Evolutionary conservation across 2,329 filamentous ascomycete genomes (phyloP).

Genomic region (Trichoderma asperellum): DNA sequence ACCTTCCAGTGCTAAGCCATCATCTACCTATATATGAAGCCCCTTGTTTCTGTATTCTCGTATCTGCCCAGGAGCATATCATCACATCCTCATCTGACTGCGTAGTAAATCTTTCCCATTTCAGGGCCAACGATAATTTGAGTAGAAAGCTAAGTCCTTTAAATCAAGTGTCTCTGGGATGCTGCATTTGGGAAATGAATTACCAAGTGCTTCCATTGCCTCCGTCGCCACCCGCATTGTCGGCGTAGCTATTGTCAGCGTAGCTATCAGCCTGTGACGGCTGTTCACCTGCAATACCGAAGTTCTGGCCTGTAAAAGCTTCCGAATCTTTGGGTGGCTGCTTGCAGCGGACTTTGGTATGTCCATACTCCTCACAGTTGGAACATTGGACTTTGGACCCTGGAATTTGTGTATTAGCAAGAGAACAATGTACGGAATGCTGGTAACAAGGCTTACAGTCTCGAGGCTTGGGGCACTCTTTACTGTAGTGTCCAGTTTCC

Average conservation of each 20-base stretch:
- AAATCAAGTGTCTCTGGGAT: background rate
- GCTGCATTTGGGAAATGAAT: background rate
- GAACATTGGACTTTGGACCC: slow-evolving; percentile 47
- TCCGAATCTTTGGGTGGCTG: slow-evolving; percentile 32
- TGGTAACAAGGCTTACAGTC: slow-evolving; percentile 40
- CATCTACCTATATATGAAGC: background rate
- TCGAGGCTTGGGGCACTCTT: slow-evolving; percentile 63
- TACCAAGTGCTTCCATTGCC: slow-evolving; percentile 24
- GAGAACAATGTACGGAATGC: background rate
- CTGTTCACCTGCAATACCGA: background rate
- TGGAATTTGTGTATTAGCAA: slow-evolving; percentile 34
- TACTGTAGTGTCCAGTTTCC: slow-evolving; percentile 62
- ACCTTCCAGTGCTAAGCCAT: background rate
- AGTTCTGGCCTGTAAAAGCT: background rate
- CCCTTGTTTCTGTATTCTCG: background rate
- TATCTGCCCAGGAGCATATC: background rate
- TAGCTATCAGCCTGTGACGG: background rate
- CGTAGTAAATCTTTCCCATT: slow-evolving; percentile 4
- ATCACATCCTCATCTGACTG: background rate
- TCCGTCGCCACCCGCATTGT: background rate
- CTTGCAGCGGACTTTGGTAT: slow-evolving; percentile 48
- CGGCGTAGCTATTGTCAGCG: background rate
- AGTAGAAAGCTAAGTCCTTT: slow-evolving; percentile 6
- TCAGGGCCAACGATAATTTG: background rate
- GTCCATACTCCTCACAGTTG: slow-evolving; percentile 46